These are phyloP conservation scores for Floccularia luteovirens DNA, from an alignment of 768 basidiomycete genomes.

Conservation along the genomic window DNA sequence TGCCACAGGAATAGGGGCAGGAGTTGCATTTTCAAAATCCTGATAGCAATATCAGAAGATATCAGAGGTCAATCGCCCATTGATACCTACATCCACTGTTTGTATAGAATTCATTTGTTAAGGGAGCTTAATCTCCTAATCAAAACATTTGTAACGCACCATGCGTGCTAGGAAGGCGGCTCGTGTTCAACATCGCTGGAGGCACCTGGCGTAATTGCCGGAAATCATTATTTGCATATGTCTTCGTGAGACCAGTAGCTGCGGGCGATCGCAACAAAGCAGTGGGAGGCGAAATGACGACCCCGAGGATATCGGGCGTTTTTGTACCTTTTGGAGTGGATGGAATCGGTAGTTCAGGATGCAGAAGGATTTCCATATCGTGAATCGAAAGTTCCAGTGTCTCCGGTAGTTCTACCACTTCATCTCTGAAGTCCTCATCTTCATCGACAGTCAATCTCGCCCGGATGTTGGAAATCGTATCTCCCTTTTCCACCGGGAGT, in stretches of 20 bases:
- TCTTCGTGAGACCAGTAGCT: constrained; percentile 76
- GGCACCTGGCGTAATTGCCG: constrained; percentile 63
- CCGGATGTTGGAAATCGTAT: constrained; percentile 14
- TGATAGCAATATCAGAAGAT: constrained; percentile 7
- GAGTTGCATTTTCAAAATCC: constrained; percentile 3
- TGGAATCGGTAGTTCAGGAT: constrained; percentile 28
- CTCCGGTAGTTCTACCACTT: constrained; percentile 26
- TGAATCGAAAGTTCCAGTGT: constrained; percentile 36
- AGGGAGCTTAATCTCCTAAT: constrained; percentile 1
- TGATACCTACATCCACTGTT: constrained; percentile 34
- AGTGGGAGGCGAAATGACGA: constrained; percentile 65
- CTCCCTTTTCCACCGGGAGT: constrained; percentile 16
- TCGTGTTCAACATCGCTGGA: constrained; percentile 73
- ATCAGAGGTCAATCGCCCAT: constrained; percentile 18
- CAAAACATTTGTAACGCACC: constrained; percentile 26
- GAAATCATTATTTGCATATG: constrained; percentile 76
- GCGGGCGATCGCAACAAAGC: constrained; percentile 65
- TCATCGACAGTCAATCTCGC: constrained; percentile 29
- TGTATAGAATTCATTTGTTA: not conserved
- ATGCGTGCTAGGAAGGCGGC: constrained; percentile 81
- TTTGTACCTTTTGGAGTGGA: constrained; percentile 48
- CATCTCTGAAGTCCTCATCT: constrained; percentile 23
- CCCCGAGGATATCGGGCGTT: constrained; percentile 51
- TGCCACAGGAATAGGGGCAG: not conserved
- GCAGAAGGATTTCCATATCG: constrained; percentile 41